phyloP scores from a whole-genome alignment of 345 rosid species.

The Eucalyptus shirleyi region DNA sequence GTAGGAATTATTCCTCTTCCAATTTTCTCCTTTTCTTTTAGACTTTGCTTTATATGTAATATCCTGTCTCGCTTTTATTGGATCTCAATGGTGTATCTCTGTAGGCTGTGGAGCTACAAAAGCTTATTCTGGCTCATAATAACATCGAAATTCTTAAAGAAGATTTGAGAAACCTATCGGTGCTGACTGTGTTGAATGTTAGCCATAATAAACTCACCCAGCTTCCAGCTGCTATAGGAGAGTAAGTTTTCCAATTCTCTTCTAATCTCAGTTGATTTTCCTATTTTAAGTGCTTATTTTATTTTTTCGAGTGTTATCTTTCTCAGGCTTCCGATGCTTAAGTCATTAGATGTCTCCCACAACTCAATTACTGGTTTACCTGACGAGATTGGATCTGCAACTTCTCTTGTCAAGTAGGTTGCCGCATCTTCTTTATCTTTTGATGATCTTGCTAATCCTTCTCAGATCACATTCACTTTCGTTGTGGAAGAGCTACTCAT shows the following conservation, averaged over 20 bases:
- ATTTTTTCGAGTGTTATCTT: background rate
- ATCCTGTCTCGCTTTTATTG: background rate
- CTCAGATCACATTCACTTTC: background rate
- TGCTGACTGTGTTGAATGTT: conserved; percentile 60
- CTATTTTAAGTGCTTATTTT: background rate
- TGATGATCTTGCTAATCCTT: background rate
- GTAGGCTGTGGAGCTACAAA: conserved; percentile 83
- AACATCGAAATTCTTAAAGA: conserved; percentile 62
- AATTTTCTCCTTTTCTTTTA: background rate
- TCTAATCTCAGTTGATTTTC: background rate
- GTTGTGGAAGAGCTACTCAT: background rate
- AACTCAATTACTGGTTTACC: conserved; percentile 53
- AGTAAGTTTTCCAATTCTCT: conserved; percentile 32
- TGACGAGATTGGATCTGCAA: conserved; percentile 71
- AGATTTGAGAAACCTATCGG: conserved; percentile 56
- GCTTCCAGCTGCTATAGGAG: conserved; percentile 77
- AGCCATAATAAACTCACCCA: conserved; percentile 62
- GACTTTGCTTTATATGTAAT: background rate
- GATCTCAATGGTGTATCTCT: background rate
- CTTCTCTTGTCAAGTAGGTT: conserved; percentile 81
- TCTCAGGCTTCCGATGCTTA: conserved; percentile 68
- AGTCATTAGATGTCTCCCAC: conserved; percentile 72
- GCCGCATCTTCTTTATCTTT: background rate
- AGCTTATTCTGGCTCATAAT: conserved; percentile 91
- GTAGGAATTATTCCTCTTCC: conserved; percentile 9